Evolutionary conservation across 1,284 basidiomycete genomes (phyloP), one percentile per base, ranked within the genome.

Genomic region (Stereum hirsutum): DNA sequence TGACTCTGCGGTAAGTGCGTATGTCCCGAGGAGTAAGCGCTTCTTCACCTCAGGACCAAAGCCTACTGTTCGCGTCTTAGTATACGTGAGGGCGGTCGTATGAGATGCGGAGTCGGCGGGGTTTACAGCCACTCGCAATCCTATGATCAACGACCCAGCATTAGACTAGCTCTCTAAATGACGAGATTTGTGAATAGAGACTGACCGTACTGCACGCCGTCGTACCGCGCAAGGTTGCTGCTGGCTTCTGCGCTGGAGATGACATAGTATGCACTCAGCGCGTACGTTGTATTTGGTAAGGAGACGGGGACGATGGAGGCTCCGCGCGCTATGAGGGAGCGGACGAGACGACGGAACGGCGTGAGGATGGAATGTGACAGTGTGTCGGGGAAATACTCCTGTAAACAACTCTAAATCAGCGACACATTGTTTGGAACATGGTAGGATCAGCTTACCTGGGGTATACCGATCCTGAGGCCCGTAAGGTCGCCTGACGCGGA

Each of bases 241-340:
- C 89, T 89, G 0, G 94, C 95, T 58, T 99, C 96, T 0, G 96
- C 93, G 47, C 81, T 89, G 0, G 95, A 89, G 17, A 98, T 73
- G 10, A 97, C 88, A 57, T 99, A 99, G 68, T 99, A 99, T 4
- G 93, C 89, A 42, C 91, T 89, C 2, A 98, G 68, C 0, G 90
- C 88, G 52, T 85, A 86, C 1, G 65, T 66, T 0, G 89, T 89
- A 2, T 75, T 74, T 0, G 91, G 89, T 15, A 98, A 68, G 6
- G 83, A 83, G 1, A 98, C 79, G 0, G 89, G 73, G 0, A 81
- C 62, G 15, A 97, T 54, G 0, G 67, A 65, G 0, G 90, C 92
- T 0, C 93, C 93, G 0, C 68, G 65, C 0, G 59, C 48, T 47
- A 69, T 61, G 2, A 97, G 69, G 4, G 59, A 50, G 0, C 57